These are phyloP conservation scores for Magnaporthiopsis rhizophila DNA, from an alignment of 2,329 filamentous ascomycete species.

Conservation along the genomic window DNA sequence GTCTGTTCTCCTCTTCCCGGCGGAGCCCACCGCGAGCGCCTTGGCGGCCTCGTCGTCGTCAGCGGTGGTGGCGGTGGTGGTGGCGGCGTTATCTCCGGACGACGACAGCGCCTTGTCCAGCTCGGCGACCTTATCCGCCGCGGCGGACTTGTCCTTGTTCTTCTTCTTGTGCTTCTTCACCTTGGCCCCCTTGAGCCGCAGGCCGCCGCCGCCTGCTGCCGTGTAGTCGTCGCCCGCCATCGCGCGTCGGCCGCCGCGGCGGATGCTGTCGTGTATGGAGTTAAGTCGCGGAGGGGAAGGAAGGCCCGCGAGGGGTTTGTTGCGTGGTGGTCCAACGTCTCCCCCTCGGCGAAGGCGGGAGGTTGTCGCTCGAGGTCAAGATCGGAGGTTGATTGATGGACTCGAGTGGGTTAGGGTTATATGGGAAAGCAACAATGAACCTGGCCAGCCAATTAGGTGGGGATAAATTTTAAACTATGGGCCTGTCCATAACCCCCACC, in stretches of 20 bases:
- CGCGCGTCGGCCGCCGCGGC: background rate
- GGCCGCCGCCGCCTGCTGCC: constrained; percentile 58
- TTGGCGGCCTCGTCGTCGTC: constrained; percentile 17
- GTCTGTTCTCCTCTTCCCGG: constrained; percentile 18
- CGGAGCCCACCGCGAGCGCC: constrained; percentile 16
- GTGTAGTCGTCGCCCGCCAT: constrained; percentile 75
- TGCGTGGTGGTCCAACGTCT: background rate
- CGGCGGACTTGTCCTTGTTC: constrained; percentile 35
- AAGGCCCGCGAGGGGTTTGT: no score
- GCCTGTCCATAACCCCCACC: background rate
- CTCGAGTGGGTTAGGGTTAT: background rate
- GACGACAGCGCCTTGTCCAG: constrained; percentile 39
- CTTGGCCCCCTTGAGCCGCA: constrained; percentile 77
- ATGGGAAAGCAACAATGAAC: background rate
- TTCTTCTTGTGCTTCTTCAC: constrained; percentile 58
- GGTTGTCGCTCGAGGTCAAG: background rate
- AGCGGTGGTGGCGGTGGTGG: background rate
- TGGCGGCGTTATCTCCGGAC: background rate
- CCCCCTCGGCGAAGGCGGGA: background rate
- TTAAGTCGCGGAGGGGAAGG: no score
- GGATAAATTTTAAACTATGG: background rate
- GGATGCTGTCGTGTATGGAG: background rate
- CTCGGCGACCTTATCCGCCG: constrained; percentile 30
- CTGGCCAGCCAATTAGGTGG: background rate
- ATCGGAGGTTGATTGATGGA: background rate